Base-by-base conservation (phyloP, 2,329 filamentous ascomycete species). In the Coleophoma crateriformis region DNA sequence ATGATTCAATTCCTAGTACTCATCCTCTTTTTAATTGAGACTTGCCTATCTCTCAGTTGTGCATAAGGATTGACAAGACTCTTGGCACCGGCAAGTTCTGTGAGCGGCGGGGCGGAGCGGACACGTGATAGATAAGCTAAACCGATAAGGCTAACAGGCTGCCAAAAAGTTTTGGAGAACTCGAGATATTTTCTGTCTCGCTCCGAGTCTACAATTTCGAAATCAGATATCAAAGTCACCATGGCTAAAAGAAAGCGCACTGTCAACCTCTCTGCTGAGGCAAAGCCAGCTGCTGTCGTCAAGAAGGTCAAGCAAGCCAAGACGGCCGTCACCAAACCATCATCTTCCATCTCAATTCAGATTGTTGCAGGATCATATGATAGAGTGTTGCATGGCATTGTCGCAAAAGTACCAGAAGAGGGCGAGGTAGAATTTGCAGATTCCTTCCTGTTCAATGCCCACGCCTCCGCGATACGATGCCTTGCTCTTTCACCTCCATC, bases 341-440 rank as follows among this genome's bases (percentile, higher is more conserved):
- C 39, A 55, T 43, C 60, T 40, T 42, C 61, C 46, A 69, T 82
- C 58, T 84, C 85, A n/a, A 76, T 97, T 51, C 94, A 97, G 68
- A 85, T 99, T 57, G 78, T 97, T 52, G 85, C 90, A 7, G 94
- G 94, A 44, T 96, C 91, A 47, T 99, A 99, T 71, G 94, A 99
- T 65, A 82, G 90, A 56, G 83, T 95, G 45, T 79, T 99, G 17
- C 94, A 99, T 67, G 94, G 94, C 52, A 78, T 96, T 61, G 89
- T 87, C 7, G 90, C 87, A n/a, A 82, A 27, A 27, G 27, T 27
- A 27, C 27, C 82, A 2, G 73, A 95, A 48, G 62, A 73, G 11
- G 59, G 53, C 49, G 64, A 75, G 14, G 74, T 84, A 48, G 76
- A 84, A 46, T 97, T 96, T 64, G 81, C 88, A 57, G 92, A 97